Evolutionary conservation across 768 basidiomycete genomes (phyloP), one percentile per base, ranked within the genome.

Genomic region (Calocybe cyanea): DNA sequence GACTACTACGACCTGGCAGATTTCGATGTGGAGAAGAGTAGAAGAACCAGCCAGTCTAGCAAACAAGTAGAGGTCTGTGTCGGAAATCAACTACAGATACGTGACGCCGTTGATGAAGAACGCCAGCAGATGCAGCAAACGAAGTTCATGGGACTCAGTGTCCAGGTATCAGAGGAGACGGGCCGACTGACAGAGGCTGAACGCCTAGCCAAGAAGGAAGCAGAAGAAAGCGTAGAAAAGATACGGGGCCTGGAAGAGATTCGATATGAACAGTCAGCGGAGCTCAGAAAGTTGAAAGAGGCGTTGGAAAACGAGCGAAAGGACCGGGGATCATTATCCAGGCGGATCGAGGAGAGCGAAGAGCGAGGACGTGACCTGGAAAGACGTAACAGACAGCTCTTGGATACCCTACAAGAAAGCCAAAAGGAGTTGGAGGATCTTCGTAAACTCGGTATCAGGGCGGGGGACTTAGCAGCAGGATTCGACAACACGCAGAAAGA

Each of bases 31-130:
- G 36, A 40, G 10, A 39, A 34, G 28, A 25, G 21, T 14, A 24
- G 30, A n/a, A 28, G 33, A 9, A 13, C 17, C 32, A 14, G n/a
- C 25, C 6, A 11, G 25, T 15, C 33, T 35, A 17, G 24, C 30
- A 28, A 36, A n/a, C 11, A 48, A 34, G 33, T 19, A 36, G 43
- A 52, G 24, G 39, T 18, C 18, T 40, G 40, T 25, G 18, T 55
- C 36, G 20, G n/a, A 15, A 23, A 23, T 33, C 39, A 42, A 6
- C 45, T 38, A 42, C 35, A 43, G 18, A 52, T 42, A n/a, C 40
- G 31, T 30, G 47, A 48, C 20, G 41, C 49, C 4, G 43, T 43
- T 17, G 49, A 39, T n/a, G 49, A 53, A 25, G 50, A 48, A 18
- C 21, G 24, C 24, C 38, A 24, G 7, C 41, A 23, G 38, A 43